Evolutionary conservation across 2,329 filamentous ascomycete species (phyloP).

Genomic region (Leptographium radiaticola): DNA sequence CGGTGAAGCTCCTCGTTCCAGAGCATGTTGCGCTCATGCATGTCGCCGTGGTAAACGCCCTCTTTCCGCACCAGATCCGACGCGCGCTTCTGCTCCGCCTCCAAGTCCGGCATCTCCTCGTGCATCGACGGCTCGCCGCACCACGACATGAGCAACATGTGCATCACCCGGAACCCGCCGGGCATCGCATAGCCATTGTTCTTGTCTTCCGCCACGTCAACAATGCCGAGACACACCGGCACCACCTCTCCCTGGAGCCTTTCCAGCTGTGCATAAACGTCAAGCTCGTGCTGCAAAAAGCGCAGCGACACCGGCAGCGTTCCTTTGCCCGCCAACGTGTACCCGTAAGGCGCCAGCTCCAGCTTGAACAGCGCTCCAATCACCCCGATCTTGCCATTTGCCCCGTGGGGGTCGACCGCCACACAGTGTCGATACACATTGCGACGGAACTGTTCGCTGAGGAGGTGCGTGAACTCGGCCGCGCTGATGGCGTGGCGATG

Average conservation of each 20-base stretch:
- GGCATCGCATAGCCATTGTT: not conserved
- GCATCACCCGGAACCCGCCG: not conserved
- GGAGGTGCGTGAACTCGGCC: not conserved
- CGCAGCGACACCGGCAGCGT: not conserved
- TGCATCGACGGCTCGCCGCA: not conserved
- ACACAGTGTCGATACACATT: constrained; percentile 3
- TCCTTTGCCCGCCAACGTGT: constrained; percentile 4
- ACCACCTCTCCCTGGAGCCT: constrained; percentile 2
- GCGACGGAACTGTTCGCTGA: not conserved
- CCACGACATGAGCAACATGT: constrained; percentile 6
- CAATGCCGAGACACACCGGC: not conserved
- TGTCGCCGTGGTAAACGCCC: not conserved
- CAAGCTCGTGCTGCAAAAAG: not conserved
- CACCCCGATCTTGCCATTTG: not conserved
- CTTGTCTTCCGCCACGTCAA: not conserved
- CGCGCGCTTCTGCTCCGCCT: not conserved
- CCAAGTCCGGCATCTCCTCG: not conserved
- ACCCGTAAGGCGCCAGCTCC: constrained; percentile 1
- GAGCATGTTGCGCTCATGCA: not conserved
- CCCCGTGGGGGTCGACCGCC: not conserved
- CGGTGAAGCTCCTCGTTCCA: not conserved
- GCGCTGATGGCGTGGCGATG: not conserved
- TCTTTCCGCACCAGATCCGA: not conserved
- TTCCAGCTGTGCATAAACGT: not conserved
- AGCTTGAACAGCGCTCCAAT: constrained; percentile 3